Conservation (phyloP, 2,329 filamentous ascomycete species). For the Fusarium verrucosum region DNA sequence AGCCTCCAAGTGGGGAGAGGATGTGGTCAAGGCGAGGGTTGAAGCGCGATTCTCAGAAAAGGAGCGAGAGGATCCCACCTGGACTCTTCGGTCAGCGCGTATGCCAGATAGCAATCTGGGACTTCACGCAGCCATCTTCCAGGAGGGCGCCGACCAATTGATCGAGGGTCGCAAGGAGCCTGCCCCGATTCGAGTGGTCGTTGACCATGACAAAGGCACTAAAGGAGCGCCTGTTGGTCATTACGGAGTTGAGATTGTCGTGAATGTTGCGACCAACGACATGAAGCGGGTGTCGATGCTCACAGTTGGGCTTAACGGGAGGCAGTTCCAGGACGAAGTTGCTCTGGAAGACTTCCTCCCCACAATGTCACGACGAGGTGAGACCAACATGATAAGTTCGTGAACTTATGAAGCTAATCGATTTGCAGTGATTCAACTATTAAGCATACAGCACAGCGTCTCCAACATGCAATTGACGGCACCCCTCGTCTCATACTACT, state of each 20-base stretch:
- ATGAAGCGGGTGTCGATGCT: slow-evolving; percentile 60
- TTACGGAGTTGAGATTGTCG: slow-evolving; percentile 76
- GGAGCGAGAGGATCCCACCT: slow-evolving; percentile 83
- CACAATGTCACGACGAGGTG: slow-evolving; percentile 77
- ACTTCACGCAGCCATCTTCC: slow-evolving; percentile 74
- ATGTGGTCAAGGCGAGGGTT: slow-evolving; percentile 84
- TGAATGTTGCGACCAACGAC: slow-evolving; percentile 68
- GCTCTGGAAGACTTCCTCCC: slow-evolving; percentile 77
- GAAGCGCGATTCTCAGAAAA: slow-evolving; percentile 84
- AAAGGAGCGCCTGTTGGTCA: slow-evolving; percentile 72
- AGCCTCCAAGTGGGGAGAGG: slow-evolving; percentile 80
- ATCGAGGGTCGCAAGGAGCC: slow-evolving; percentile 72
- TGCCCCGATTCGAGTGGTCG: slow-evolving; percentile 75
- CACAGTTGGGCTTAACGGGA: slow-evolving; percentile 72
- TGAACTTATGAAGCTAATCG: slow-evolving; percentile 47
- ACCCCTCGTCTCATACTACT: slow-evolving; percentile 79
- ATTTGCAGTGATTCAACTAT: slow-evolving; percentile 71
- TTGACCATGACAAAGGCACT: slow-evolving; percentile 74
- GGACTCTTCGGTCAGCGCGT: slow-evolving; percentile 78
- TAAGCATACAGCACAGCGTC: slow-evolving; percentile 75
- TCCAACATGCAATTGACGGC: slow-evolving; percentile 71
- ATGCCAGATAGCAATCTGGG: slow-evolving; percentile 69
- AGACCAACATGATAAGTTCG: slow-evolving; percentile 42
- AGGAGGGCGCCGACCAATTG: slow-evolving; percentile 71
- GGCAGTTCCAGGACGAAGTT: slow-evolving; percentile 77